Evolutionary conservation across 2,329 filamentous ascomycete genomes (phyloP), one percentile per base, ranked within the genome.

Genomic region (Nemania sp.): DNA sequence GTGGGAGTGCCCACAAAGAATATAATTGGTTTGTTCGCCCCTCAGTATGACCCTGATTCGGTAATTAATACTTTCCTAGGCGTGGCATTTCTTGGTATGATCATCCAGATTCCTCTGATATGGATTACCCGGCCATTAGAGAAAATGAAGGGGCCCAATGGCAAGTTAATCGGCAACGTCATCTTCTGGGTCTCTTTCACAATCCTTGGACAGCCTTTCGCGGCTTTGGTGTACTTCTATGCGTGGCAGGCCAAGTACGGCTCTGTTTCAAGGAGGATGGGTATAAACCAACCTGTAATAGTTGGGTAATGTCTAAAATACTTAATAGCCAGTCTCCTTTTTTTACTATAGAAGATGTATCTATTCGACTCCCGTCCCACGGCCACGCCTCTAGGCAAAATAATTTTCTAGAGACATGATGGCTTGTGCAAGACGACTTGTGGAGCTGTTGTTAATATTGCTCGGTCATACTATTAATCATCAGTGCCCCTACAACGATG

Each of bases 241-340:
- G 94, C 94, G 1, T 99, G 96, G 95, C 95, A 98, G 82, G 93
- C 93, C 63, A 98, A 98, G 83, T 98, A 97, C 78, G 96, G 96
- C 13, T 94, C 91, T 75, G 91, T 94, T 24, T 93, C 87, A 72
- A 84, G 82, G 58, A 62, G 52, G 41, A 65, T 72, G 68, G 66
- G 58, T n/a, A 47, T 55, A 35, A 45, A 24, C 2, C 60, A 68
- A 18, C 64, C 54, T n/a, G 41, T 43, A 6, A 41, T 67, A 20
- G n/a, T 65, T 41, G 49, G 53, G n/a, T 69, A 69, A 35, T 54
- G 35, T 41, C 11, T 47, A 47, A 20, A 20, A 47, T 47, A 47
- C 43, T 15, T 47, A 22, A 20, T 47, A 47, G 43, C 43, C 15
- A 47, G 18, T 47, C n/a, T n/a, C 29, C 29, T 32, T 3, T 20